These are phyloP conservation scores for Taphrina betulina DNA, from an alignment of 1,139 yeast genomes.

Conservation along the genomic window DNA sequence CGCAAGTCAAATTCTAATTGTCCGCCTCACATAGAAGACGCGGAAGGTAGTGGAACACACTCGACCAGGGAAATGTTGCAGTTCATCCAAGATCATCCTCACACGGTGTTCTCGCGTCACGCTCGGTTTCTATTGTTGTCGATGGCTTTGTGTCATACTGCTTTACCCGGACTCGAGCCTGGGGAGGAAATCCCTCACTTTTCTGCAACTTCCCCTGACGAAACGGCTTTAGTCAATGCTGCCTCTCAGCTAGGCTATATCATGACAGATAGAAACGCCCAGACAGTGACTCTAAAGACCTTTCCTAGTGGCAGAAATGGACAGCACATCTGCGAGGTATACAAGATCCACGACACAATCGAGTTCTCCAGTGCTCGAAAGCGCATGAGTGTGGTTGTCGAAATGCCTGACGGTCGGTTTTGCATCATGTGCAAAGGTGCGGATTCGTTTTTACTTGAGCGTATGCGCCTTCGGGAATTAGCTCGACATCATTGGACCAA, in stretches of 20 bases:
- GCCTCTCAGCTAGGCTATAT: slow-evolving; percentile 92
- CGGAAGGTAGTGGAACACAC: slow-evolving; percentile 39
- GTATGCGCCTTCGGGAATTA: slow-evolving; percentile 57
- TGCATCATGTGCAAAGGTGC: slow-evolving; percentile 92
- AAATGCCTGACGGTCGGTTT: slow-evolving; percentile 74
- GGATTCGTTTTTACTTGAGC: slow-evolving; percentile 83
- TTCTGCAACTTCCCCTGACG: slow-evolving; percentile 96
- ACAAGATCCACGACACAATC: slow-evolving; percentile 71
- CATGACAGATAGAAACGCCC: slow-evolving; percentile 65
- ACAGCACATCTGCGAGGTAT: slow-evolving; percentile 63
- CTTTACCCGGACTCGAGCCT: slow-evolving; percentile 59
- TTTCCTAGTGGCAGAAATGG: slow-evolving; percentile 80
- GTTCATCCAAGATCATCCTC: slow-evolving; percentile 70
- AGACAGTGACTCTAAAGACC: slow-evolving; percentile 62
- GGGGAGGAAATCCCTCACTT: slow-evolving; percentile 61
- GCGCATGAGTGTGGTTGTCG: slow-evolving; percentile 86
- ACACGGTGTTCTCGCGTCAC: slow-evolving; percentile 64
- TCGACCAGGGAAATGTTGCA: slow-evolving; percentile 64
- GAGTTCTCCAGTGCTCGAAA: slow-evolving; percentile 87
- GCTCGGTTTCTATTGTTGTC: slow-evolving; percentile 77
- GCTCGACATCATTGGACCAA: slow-evolving; percentile 66
- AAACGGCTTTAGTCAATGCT: slow-evolving; percentile 85
- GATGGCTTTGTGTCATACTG: slow-evolving; percentile 84
- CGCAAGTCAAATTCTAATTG: background rate
- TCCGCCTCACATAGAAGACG: background rate